Evolutionary conservation across 1,284 basidiomycete genomes (phyloP).

Genomic region (Pseudozyma sp.): DNA sequence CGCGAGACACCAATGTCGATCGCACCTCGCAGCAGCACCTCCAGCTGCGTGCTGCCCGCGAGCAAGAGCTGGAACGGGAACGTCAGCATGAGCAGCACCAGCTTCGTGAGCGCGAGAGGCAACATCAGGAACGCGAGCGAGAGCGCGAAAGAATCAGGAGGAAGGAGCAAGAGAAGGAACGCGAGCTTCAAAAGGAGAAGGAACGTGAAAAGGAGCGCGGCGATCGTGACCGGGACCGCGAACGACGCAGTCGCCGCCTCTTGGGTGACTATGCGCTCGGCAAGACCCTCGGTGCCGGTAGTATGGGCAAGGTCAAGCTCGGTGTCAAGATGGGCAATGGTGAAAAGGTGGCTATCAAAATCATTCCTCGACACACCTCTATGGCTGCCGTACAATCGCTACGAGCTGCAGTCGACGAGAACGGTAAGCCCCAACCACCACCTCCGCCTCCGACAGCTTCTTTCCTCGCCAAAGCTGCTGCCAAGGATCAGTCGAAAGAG

Average conservation of each 20-base stretch:
- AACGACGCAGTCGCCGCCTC: conserved; percentile 56
- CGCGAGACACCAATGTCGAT: conserved; percentile 44
- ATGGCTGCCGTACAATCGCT: conserved; percentile 70
- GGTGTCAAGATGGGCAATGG: conserved; percentile 88
- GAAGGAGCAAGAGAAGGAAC: conserved; percentile 17
- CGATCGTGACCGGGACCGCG: conserved; percentile 51
- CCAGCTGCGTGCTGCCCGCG: conserved; percentile 27
- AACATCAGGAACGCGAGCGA: conserved; percentile 21
- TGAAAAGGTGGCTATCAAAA: conserved; percentile 99
- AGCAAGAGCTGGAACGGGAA: conserved; percentile 34
- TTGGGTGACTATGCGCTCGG: conserved; percentile 95
- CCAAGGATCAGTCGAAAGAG: conserved; percentile 94
- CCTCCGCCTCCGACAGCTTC: conserved; percentile 49
- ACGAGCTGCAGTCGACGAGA: conserved; percentile 65
- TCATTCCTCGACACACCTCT: conserved; percentile 85
- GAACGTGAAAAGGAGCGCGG: conserved; percentile 41
- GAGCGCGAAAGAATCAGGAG: conserved; percentile 17
- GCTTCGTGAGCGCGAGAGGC: conserved; percentile 13
- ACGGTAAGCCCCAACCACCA: conserved; percentile 68
- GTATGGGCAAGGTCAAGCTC: conserved; percentile 99
- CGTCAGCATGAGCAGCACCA: conserved; percentile 25
- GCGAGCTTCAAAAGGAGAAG: conserved; percentile 41
- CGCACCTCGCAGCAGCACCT: conserved; percentile 37
- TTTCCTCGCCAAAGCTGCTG: conserved; percentile 63
- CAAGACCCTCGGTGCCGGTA: conserved; percentile 96